Percentiles rank a stretch among this genome's conserved stretches.
Evolutionary conservation across 345 rosid species (phyloP).

Genomic region (Sisymbrium irio): DNA sequence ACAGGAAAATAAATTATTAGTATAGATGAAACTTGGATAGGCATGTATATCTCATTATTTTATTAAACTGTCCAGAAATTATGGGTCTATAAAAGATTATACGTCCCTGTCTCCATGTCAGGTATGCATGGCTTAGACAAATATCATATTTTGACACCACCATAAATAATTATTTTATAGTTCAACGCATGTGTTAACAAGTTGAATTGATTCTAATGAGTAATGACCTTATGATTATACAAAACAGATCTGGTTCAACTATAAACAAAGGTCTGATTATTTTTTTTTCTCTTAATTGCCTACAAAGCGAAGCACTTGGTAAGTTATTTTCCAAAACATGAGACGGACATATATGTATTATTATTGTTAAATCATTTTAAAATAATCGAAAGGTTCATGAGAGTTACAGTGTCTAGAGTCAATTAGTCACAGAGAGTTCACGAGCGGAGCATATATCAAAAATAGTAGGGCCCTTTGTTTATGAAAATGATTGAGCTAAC

Average conservation of each 20-base stretch:
- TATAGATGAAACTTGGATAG: constrained; percentile 22
- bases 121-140: constrained; percentile 27
- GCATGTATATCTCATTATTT: constrained; percentile 4
- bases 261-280: not conserved
- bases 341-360: not conserved
- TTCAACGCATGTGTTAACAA: constrained; percentile 22
- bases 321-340: not conserved
- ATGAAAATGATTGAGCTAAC: constrained; percentile 41
- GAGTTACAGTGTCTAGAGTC: constrained; percentile 14
- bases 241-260: constrained; percentile 5
- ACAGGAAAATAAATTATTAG: constrained; percentile 19
- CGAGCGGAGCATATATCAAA: constrained; percentile 34
- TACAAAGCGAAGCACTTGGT: not conserved
- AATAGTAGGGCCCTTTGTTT: constrained; percentile 27
- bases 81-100: constrained; percentile 33
- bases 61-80: constrained; percentile 31
- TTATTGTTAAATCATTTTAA: not conserved
- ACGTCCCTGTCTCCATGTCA: constrained; percentile 37
- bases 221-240: constrained; percentile 1
- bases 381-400: not conserved
- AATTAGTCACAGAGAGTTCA: constrained; percentile 38
- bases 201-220: not conserved
- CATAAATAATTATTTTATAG: constrained; percentile 9
- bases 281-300: not conserved
- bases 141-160: constrained; percentile 26